Evolutionary conservation across 768 basidiomycete genomes (phyloP).

Genomic region (Tricholoma matsutake): DNA sequence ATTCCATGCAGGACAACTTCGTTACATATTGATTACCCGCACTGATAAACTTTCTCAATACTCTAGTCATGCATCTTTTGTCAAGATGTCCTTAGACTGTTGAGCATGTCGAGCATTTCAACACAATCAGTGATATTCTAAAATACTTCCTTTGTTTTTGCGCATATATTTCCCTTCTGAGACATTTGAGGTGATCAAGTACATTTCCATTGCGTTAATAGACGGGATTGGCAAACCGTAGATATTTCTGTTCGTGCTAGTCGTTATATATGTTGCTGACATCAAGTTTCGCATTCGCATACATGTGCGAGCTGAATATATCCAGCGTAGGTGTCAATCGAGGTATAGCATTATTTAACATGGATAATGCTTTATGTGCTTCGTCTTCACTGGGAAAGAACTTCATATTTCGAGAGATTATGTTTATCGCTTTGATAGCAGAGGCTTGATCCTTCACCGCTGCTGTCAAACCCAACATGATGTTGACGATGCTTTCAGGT

Average conservation of each 20-base stretch:
- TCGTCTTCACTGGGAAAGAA: constrained; percentile 21
- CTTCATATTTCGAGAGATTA: constrained; percentile 25
- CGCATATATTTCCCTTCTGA: not conserved
- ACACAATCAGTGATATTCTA: not conserved
- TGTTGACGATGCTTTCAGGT: constrained; percentile 29
- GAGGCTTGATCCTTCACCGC: constrained; percentile 25
- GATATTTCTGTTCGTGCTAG: not conserved
- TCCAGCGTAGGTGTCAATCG: constrained; percentile 20
- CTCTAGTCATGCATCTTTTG: too few relatives aligned
- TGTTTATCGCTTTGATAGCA: constrained; percentile 25
- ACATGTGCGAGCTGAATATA: constrained; percentile 33
- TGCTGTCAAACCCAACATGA: constrained; percentile 27
- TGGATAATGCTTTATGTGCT: constrained; percentile 22
- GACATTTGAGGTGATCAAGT: too few relatives aligned
- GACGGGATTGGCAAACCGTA: not conserved
- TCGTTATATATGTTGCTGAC: not conserved
- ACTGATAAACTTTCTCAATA: not conserved
- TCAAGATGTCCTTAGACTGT: too few relatives aligned
- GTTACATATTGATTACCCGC: not conserved
- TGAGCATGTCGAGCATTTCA: too few relatives aligned
- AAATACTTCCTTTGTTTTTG: not conserved
- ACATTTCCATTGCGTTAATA: too few relatives aligned
- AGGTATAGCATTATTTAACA: constrained; percentile 20
- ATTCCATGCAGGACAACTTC: too few relatives aligned
- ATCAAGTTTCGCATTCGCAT: constrained; percentile 27